phyloP scores from a whole-genome alignment of 257 asterid genomes.

The Forsythia viridissima region DNA sequence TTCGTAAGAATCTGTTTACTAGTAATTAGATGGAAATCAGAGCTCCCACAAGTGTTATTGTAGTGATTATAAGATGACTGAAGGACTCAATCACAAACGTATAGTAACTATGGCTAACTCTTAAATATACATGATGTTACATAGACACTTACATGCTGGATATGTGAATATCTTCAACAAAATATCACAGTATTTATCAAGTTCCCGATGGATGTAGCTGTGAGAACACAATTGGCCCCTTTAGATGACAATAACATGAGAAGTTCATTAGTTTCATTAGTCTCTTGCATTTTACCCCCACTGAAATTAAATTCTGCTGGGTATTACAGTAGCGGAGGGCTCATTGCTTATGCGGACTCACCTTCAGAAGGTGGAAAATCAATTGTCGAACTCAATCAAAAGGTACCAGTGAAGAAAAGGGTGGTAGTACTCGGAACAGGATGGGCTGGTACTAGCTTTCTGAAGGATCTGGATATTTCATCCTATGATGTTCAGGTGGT shows the following conservation, averaged over 20 bases:
- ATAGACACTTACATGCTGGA: too few species aligned
- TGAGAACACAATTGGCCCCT: neutral
- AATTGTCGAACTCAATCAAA: slow-evolving; percentile 23
- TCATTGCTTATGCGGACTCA: slow-evolving; percentile 69
- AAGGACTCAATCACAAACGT: too few species aligned
- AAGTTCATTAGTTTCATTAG: neutral
- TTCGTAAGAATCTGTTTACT: too few species aligned
- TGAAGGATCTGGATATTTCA: slow-evolving; percentile 78
- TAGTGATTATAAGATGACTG: too few species aligned
- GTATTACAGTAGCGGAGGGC: slow-evolving; percentile 71
- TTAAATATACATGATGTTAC: too few species aligned
- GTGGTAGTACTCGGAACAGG: slow-evolving; percentile 95
- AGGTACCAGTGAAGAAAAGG: slow-evolving; percentile 54
- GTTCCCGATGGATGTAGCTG: neutral
- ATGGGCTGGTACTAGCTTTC: slow-evolving; percentile 90
- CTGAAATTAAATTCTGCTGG: slow-evolving; percentile 15
- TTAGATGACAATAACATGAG: neutral
- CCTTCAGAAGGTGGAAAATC: slow-evolving; percentile 37
- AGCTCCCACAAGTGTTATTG: too few species aligned
- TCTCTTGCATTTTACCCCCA: neutral
- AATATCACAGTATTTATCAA: too few species aligned
- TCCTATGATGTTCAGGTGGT: slow-evolving; percentile 85
- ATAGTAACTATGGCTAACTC: too few species aligned
- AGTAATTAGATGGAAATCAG: too few species aligned
- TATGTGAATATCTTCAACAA: too few species aligned